These are phyloP conservation scores for Clarireedia paspali DNA, from an alignment of 2,329 filamentous ascomycete species.

Conservation along the genomic window DNA sequence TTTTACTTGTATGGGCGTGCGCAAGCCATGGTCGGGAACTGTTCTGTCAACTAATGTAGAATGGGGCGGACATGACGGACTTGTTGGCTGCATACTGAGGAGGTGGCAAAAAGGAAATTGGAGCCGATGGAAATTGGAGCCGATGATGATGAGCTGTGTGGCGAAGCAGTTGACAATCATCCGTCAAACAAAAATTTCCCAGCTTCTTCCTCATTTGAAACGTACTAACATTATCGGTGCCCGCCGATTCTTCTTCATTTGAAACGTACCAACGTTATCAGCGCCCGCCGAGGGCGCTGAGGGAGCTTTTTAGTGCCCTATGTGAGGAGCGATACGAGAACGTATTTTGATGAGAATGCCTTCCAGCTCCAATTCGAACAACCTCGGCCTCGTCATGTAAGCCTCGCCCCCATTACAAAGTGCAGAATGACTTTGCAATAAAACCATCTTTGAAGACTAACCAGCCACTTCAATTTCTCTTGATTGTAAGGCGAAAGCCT, in stretches of 20 bases:
- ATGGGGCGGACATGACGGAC: background rate
- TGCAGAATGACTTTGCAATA: too few species aligned
- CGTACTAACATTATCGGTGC: background rate
- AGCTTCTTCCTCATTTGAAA: background rate
- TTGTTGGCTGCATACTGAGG: background rate
- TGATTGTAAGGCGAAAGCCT: too few species aligned
- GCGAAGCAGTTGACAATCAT: background rate
- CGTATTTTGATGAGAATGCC: background rate
- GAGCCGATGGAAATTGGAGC: background rate
- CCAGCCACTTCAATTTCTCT: too few species aligned
- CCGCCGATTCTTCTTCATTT: background rate
- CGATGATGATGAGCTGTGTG: conserved; percentile 1
- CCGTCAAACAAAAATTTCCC: too few species aligned
- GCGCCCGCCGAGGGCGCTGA: background rate
- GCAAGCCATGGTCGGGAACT: background rate
- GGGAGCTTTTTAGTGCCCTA: background rate
- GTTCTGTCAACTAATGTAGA: background rate
- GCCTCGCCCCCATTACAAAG: too few species aligned
- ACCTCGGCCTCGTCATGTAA: background rate
- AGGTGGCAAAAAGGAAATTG: background rate
- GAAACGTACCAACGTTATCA: conserved; percentile 2
- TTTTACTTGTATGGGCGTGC: too few species aligned
- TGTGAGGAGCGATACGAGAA: background rate
- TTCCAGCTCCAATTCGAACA: background rate
- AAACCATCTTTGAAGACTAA: too few species aligned